Base-by-base conservation (phyloP, 2,329 filamentous ascomycete genomes). In the Metarhizium sp. region DNA sequence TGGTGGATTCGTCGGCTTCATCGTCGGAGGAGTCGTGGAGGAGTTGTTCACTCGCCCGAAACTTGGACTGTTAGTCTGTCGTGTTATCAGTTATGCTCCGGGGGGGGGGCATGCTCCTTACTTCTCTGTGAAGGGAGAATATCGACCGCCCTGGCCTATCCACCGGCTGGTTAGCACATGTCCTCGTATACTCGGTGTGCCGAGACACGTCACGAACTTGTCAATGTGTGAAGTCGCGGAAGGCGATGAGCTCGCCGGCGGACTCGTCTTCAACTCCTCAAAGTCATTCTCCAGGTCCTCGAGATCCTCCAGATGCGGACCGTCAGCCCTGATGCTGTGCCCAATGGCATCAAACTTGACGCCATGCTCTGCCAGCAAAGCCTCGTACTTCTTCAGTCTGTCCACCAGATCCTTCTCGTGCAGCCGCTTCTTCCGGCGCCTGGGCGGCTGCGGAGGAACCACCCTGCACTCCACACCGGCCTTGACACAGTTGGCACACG, bases 341-440 rank as follows among this genome's bases (percentile, higher is more conserved):
- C 81, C 80, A 20, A 88, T 77, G 16, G 84, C 78, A 51, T 90
- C 82, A 60, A 90, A 88, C n/a, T 76, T 71, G 63, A 91, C 80
- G 52, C 84, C 80, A 62, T 89, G 77, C 66, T 86, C 78, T 53
- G 77, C 75, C 36, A 91, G 73, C 45, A 91, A 71, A 6, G 71
- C 67, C 69, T 91, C 88, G 62, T 90, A 90, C 51, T 80, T 79
- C 54, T 78, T 80, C 25, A 90, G 73, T n/a, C 85, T 81, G 6
- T 87, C 82, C 53, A 90, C 73, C 45, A 91, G 73, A 56, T 88
- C 85, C 64, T 80, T 80, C 69, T 91, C 87, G 25, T 85, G 81
- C 49, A 88, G 82, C 54, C 82, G 78, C 70, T 81, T 82, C 71
- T 82, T 82, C 55, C 80, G 72, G 11, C 81, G 68, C 64, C 84